phyloP scores from a whole-genome alignment of 2,329 filamentous ascomycete species.

The Ophiocordyceps australis region DNA sequence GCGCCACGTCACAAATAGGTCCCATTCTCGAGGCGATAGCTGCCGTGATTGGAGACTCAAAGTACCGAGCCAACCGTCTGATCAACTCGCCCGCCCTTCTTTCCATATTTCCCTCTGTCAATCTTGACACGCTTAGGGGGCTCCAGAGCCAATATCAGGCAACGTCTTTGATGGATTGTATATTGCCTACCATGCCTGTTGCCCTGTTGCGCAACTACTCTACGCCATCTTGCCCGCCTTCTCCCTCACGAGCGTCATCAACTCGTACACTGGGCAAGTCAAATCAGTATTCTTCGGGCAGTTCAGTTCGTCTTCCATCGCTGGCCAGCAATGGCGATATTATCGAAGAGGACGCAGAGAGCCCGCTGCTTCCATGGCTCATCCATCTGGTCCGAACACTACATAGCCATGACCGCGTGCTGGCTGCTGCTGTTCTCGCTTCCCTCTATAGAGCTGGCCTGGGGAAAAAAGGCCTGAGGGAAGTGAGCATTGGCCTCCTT shows the following conservation, averaged over 20 bases:
- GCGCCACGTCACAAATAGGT: conserved; percentile 38
- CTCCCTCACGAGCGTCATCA: conserved; percentile 11
- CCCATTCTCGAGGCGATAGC: conserved; percentile 62
- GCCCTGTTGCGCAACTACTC: conserved; percentile 15
- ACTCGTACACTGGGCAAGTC: conserved; percentile 11
- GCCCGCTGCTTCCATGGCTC: conserved; percentile 55
- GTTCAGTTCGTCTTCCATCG: conserved; percentile 12
- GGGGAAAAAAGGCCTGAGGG: conserved; percentile 38
- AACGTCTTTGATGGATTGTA: conserved; percentile 42
- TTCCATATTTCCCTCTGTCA: conserved; percentile 45
- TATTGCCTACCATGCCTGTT: conserved; percentile 38
- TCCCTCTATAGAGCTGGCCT: conserved; percentile 52
- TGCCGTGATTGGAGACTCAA: conserved; percentile 61
- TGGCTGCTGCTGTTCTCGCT: conserved; percentile 51
- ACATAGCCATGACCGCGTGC: conserved; percentile 39
- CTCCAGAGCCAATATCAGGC: conserved; percentile 23
- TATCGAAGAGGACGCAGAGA: conserved; percentile 43
- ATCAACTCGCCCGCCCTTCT: conserved; percentile 50
- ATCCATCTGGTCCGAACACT: conserved; percentile 43
- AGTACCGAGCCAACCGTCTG: conserved; percentile 56
- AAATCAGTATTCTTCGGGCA: conserved; percentile 11
- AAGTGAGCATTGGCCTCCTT: conserved; percentile 45
- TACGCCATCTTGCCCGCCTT: conserved; percentile 6
- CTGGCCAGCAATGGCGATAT: conserved; percentile 11
- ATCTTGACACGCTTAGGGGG: conserved; percentile 28